These are phyloP conservation scores for Herpomyces periplanetae DNA, from an alignment of 2,329 filamentous ascomycete species.

Conservation along the genomic window DNA sequence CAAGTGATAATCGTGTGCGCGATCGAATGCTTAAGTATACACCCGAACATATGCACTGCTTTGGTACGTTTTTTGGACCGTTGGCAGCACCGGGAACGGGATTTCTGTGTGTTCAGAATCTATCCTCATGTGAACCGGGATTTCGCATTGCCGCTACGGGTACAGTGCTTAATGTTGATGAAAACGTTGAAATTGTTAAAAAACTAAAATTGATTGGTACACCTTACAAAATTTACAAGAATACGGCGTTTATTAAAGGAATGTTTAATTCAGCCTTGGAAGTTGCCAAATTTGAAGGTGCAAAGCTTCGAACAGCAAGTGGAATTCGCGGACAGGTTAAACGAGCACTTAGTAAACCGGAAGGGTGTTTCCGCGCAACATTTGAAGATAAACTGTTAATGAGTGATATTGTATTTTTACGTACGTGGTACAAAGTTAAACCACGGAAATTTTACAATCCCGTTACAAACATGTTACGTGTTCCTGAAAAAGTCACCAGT, in stretches of 20 bases:
- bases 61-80: conserved; percentile 74
- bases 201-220: conserved; percentile 83
- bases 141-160: conserved; percentile 85
- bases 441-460: conserved; percentile 90
- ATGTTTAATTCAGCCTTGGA: conserved; percentile 85
- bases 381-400: conserved; percentile 96
- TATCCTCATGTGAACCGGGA: conserved; percentile 44
- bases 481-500: conserved; percentile 2
- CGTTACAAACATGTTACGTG: conserved; percentile 52
- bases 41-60: conserved; percentile 96
- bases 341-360: conserved; percentile 58
- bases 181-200: conserved; percentile 90
- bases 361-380: conserved; percentile 78
- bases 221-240: conserved; percentile 95
- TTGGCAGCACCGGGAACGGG: conserved; percentile 81
- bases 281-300: conserved; percentile 91
- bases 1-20: conserved; percentile 59
- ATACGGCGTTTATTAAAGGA: conserved; percentile 90
- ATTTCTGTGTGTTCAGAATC: conserved; percentile 67
- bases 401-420: conserved; percentile 76
- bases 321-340: conserved; percentile 92
- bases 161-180: conserved; percentile 68
- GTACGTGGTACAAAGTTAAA: conserved; percentile 85
- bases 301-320: conserved; percentile 74
- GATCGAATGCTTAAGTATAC: conserved; percentile 98